Conservation (phyloP, 2,329 filamentous ascomycete genomes). For the Ophiocordyceps robertsii region DNA sequence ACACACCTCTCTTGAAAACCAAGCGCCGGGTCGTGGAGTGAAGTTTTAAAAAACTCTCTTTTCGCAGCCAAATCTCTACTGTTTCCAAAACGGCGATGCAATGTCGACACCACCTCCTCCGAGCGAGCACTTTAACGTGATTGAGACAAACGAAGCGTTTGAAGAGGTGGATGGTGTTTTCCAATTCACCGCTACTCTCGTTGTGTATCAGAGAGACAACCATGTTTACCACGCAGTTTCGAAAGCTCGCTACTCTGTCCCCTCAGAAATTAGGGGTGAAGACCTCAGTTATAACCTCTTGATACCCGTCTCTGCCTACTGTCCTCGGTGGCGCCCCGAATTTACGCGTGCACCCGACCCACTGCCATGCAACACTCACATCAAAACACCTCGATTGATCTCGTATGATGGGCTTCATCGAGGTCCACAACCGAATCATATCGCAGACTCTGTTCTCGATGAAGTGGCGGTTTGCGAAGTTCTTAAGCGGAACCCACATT, state of each 20-base stretch:
- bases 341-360: conserved; percentile 1
- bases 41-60: no score
- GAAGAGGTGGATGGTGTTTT: conserved; percentile 1
- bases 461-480: conserved; percentile 6
- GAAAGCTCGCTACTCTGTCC: background rate
- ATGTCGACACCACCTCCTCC: background rate
- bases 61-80: no score
- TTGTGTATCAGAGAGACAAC: conserved; percentile 1
- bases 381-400: conserved; percentile 1
- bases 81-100: background rate
- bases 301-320: conserved; percentile 1
- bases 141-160: conserved; percentile 1
- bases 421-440: conserved; percentile 1
- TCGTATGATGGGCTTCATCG: conserved; percentile 1
- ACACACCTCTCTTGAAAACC: no score
- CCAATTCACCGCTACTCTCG: conserved; percentile 1
- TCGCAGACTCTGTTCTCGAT: conserved; percentile 3
- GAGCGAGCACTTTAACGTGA: background rate
- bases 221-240: conserved; percentile 3
- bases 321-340: background rate
- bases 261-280: background rate
- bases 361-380: conserved; percentile 1
- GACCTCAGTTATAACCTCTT: background rate
- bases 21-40: no score
- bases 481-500: conserved; percentile 6